These are phyloP conservation scores for Sphaerulina vaccinii DNA, from an alignment of 2,329 filamentous ascomycete species.

Conservation along the genomic window DNA sequence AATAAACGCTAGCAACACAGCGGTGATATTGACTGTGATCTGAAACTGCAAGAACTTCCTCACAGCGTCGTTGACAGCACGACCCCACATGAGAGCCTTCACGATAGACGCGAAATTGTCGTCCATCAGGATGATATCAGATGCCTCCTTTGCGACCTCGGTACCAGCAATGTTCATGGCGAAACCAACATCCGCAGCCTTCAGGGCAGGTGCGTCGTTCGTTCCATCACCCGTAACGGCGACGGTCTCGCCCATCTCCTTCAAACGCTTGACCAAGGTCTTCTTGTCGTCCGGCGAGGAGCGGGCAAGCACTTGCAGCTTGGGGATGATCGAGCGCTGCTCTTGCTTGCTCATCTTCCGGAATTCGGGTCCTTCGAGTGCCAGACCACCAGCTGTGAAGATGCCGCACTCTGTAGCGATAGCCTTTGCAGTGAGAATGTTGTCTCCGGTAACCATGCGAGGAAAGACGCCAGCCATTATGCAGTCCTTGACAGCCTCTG, in stretches of 20 bases:
- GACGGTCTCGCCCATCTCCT: conserved; percentile 64
- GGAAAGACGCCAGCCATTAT: conserved; percentile 68
- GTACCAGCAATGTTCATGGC: conserved; percentile 68
- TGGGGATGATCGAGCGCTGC: conserved; percentile 58
- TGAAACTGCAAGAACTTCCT: conserved; percentile 65
- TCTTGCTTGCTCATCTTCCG: conserved; percentile 44
- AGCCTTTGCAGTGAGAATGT: conserved; percentile 68
- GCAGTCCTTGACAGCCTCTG: conserved; percentile 65
- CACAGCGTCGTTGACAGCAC: conserved; percentile 57
- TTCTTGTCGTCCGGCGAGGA: conserved; percentile 70
- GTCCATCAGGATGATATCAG: conserved; percentile 62
- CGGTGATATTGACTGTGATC: conserved; percentile 87
- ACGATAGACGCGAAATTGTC: conserved; percentile 65
- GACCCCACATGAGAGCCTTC: conserved; percentile 61
- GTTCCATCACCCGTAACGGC: conserved; percentile 67
- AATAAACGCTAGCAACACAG: conserved; percentile 82
- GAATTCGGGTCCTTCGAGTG: conserved; percentile 48
- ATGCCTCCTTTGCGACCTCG: conserved; percentile 63
- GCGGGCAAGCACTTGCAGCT: conserved; percentile 66
- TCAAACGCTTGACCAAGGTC: conserved; percentile 62
- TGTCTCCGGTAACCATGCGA: conserved; percentile 74
- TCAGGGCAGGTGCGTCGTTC: conserved; percentile 65
- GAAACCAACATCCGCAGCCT: conserved; percentile 66
- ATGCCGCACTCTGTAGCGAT: conserved; percentile 75
- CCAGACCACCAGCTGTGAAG: conserved; percentile 44